Conservation (phyloP, 108 stramenopile species). For the Skeletonema menzelii region DNA sequence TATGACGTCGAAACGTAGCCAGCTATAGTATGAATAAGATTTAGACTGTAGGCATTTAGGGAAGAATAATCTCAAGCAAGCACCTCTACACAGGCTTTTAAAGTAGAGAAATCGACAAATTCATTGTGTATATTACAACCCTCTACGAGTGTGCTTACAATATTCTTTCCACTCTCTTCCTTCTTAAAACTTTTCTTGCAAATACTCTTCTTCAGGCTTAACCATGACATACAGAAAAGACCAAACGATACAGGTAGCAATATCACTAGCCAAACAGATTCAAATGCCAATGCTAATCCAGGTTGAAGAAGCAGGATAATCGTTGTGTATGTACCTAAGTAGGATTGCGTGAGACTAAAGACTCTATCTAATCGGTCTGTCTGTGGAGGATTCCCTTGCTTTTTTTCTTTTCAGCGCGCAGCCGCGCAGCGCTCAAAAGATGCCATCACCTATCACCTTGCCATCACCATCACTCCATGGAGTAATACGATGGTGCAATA, state of each 20-base stretch:
- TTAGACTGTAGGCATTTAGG: not conserved
- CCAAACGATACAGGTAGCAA: not conserved
- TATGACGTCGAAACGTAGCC: not conserved
- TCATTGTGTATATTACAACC: not conserved
- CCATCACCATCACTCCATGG: no score
- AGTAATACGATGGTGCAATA: not conserved
- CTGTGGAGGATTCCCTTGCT: no score
- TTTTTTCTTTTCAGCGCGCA: no score
- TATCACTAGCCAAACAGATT: not conserved
- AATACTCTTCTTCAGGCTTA: not conserved
- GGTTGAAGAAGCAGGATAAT: not conserved
- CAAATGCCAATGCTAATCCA: not conserved
- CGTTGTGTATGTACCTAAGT: not conserved
- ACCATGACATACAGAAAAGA: not conserved
- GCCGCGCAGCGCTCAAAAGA: no score
- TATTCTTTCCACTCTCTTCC: not conserved
- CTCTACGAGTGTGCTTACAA: not conserved
- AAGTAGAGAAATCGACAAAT: not conserved
- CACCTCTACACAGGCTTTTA: not conserved
- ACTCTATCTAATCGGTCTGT: no score
- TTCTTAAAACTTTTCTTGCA: not conserved
- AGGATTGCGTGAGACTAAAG: not conserved
- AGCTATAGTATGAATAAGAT: not conserved
- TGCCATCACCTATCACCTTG: no score
- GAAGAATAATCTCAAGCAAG: not conserved